phyloP scores from a whole-genome alignment of 2,329 filamentous ascomycete genomes.

The Diaporthe aspalathi region DNA sequence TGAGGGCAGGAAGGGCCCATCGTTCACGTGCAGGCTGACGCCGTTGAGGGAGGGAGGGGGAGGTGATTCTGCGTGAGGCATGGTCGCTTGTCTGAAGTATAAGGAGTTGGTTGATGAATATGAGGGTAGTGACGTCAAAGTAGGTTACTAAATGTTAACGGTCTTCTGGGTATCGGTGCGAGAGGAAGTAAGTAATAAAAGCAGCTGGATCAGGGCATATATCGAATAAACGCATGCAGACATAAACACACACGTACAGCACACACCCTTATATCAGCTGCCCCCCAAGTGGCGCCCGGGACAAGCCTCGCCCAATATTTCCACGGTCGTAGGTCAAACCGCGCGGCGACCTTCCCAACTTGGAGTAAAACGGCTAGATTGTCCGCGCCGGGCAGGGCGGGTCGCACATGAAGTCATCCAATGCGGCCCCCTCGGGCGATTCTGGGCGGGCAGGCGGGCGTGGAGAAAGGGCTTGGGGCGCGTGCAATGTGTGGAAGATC shows the following conservation, averaged over 20 bases:
- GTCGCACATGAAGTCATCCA: conserved; percentile 2
- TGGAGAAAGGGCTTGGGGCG: conserved; percentile 10
- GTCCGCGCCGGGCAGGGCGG: neutral
- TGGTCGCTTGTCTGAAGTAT: neutral
- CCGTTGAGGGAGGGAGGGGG: neutral
- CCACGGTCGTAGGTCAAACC: neutral
- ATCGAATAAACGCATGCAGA: neutral
- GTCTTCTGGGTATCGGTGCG: neutral
- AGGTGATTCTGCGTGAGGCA: conserved; percentile 27
- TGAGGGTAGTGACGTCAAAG: neutral
- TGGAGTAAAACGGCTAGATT: conserved; percentile 11
- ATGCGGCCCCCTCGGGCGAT: neutral
- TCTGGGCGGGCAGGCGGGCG: neutral
- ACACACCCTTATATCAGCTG: neutral
- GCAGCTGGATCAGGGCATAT: neutral
- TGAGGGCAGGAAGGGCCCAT: conserved; percentile 35
- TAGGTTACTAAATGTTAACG: neutral
- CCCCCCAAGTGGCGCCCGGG: neutral
- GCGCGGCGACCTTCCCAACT: neutral
- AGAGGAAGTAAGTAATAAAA: neutral
- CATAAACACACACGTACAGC: too few species aligned
- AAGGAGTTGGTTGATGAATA: neutral
- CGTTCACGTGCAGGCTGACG: conserved; percentile 35
- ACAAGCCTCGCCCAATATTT: neutral
- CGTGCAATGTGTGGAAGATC: too few species aligned